Evolutionary conservation across 495 filamentous ascomycete species (phyloP), one percentile per base, ranked within the genome.

Genomic region (Talaromyces proteolyticus): DNA sequence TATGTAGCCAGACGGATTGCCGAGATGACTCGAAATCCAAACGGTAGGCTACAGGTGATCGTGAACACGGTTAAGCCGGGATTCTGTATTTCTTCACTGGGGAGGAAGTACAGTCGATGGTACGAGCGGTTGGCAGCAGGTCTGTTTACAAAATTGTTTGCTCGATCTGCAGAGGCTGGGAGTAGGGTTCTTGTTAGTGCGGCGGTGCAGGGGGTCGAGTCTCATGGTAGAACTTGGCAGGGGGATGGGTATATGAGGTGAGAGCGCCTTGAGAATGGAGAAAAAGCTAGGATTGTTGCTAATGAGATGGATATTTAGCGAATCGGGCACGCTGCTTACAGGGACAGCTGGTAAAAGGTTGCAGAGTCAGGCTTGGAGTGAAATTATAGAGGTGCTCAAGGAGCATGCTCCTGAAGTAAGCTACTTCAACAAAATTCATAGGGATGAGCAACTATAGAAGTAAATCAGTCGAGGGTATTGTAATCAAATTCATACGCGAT

Each of bases 111-210:
- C 41, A 40, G 26, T 26, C 53, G 56, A 29, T 66, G 69, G 45
- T 69, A 69, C 43, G 64, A 68, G 49, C 59, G 64, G 21, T 65
- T 57, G 53, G 19, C 68, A 2, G 55, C 65, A 2, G 68, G 65
- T 62, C n/a, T 72, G 16, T 52, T 63, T 37, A 63, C 66, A 34
- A 63, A 57, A 45, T 39, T 78, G 4, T 69, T 77, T 58, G 75
- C 68, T 6, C 64, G 76, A 2, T 73, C 66, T 2, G 57, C 71
- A 0, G 77, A 81, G 51, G 65, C 74, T 38, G 78, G 78, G 2
- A 69, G 69, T 43, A 65, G 77, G 17, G 69, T 69, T 12, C 49
- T 80, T 18, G 74, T 79, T n/a, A 76, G 73, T 47, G 76, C 69
- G 1, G 73, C 73, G 3, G 57, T 65, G 19, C 62, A 76, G 44